A percentile compares a stretch with the other conserved stretches of the same genome.
Conservation (phyloP, 176 grass and related monocot genomes). For the Tillandsia fasciculata region DNA sequence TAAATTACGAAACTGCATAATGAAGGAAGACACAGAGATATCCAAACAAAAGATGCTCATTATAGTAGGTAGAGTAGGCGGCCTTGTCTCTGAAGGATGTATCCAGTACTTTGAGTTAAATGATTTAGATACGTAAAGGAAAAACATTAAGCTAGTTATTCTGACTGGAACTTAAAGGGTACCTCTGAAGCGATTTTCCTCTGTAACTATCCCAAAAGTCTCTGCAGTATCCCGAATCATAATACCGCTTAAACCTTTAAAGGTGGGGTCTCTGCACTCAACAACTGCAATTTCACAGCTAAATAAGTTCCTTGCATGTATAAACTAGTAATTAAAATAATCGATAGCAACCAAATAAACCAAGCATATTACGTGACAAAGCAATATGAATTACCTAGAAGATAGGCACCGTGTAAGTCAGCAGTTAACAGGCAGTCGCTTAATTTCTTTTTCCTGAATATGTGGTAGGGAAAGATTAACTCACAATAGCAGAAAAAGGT, state of each 20-base stretch:
- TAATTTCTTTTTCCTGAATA: slow-evolving; percentile 56
- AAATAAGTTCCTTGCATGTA: background rate
- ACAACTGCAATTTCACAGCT: slow-evolving; percentile 38
- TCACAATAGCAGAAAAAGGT: slow-evolving; percentile 5
- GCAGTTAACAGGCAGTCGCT: slow-evolving; percentile 55
- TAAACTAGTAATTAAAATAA: slow-evolving; percentile 1
- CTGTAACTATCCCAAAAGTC: slow-evolving; percentile 78
- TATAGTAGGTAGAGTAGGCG: too few relatives aligned
- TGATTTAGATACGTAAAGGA: background rate
- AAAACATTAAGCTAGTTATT: background rate
- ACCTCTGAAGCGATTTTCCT: slow-evolving; percentile 66
- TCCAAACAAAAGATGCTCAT: too few relatives aligned
- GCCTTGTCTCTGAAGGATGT: too few relatives aligned
- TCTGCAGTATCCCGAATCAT: slow-evolving; percentile 80
- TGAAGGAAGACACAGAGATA: too few relatives aligned
- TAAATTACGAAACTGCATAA: too few relatives aligned
- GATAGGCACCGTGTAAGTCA: slow-evolving; percentile 74
- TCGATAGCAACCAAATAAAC: background rate
- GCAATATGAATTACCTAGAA: slow-evolving; percentile 39
- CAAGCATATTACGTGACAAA: slow-evolving; percentile 2
- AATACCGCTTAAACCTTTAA: slow-evolving; percentile 56
- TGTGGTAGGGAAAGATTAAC: slow-evolving; percentile 18
- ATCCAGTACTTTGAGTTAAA: too few relatives aligned
- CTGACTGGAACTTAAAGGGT: slow-evolving; percentile 3
- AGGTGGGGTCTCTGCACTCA: slow-evolving; percentile 53